phyloP scores from a whole-genome alignment of 2,329 filamentous ascomycete species.

The Fusarium fujikuroi region DNA sequence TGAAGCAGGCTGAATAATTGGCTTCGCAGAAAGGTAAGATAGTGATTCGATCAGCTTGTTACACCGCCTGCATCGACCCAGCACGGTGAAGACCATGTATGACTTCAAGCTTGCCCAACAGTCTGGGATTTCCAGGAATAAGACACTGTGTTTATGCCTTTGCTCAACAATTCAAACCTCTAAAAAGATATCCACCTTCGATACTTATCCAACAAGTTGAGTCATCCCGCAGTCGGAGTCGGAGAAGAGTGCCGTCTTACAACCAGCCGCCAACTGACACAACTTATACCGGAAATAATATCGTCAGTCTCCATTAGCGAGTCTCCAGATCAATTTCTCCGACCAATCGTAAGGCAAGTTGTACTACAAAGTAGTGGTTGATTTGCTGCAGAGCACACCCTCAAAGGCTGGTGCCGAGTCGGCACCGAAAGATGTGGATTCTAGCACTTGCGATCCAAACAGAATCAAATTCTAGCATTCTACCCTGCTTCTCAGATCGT shows the following conservation, averaged over 20 bases:
- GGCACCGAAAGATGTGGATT: conserved; percentile 25
- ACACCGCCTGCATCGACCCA: neutral
- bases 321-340: neutral
- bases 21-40: neutral
- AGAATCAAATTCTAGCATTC: conserved; percentile 9
- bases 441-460: conserved; percentile 10
- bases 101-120: neutral
- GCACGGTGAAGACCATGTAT: neutral
- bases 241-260: neutral
- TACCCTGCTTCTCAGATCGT: neutral
- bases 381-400: neutral
- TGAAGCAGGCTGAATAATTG: neutral
- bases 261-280: neutral
- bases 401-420: conserved; percentile 21
- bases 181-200: neutral
- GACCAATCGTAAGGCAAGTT: neutral
- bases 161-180: neutral
- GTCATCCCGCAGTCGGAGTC: conserved; percentile 1
- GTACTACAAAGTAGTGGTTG: neutral
- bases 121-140: too few species aligned
- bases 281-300: conserved; percentile 2
- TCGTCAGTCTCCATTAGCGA: neutral
- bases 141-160: too few species aligned
- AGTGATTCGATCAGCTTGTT: neutral
- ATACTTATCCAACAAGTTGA: neutral